These are phyloP conservation scores for Tuber calosporum DNA, from an alignment of 495 filamentous ascomycete genomes.

Conservation along the genomic window DNA sequence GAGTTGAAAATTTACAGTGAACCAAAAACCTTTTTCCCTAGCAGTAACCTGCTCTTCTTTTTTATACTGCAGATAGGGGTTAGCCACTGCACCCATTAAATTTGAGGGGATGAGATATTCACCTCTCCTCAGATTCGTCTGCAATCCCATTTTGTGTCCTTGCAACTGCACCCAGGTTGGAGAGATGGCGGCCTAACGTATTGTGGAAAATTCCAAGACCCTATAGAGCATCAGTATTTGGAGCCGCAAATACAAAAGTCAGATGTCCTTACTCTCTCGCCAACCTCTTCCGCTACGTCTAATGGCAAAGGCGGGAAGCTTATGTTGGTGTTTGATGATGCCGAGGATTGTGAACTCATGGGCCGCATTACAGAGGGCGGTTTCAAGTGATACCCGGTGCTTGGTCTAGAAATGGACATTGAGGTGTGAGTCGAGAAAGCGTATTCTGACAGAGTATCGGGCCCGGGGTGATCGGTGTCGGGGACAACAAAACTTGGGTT, in stretches of 20 bases:
- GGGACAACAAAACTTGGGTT: constrained; percentile 29
- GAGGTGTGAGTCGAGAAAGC: constrained; percentile 14
- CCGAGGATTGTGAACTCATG: constrained; percentile 27
- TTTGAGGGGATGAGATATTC: constrained; percentile 11
- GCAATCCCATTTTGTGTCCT: constrained; percentile 34
- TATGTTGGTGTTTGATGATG: constrained; percentile 19
- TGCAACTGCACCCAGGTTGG: constrained; percentile 27
- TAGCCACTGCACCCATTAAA: constrained; percentile 3
- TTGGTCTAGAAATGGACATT: constrained; percentile 19
- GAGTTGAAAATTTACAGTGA: not conserved
- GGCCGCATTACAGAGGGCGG: constrained; percentile 24
- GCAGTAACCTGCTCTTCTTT: constrained; percentile 45
- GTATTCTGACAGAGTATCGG: constrained; percentile 18
- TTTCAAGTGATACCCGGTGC: constrained; percentile 25
- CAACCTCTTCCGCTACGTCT: constrained; percentile 21
- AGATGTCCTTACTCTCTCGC: constrained; percentile 20
- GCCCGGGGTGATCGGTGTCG: constrained; percentile 25
- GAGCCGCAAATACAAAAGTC: not conserved
- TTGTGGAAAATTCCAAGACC: constrained; percentile 31
- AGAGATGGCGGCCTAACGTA: constrained; percentile 39
- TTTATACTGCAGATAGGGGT: constrained; percentile 31
- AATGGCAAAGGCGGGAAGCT: constrained; percentile 19
- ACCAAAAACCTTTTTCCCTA: constrained; percentile 47
- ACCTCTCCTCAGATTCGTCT: constrained; percentile 44
- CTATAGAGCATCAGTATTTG: constrained; percentile 6